These are phyloP conservation scores for Deinandra increscens DNA, from an alignment of 129 eudicot species.

Conservation along the genomic window DNA sequence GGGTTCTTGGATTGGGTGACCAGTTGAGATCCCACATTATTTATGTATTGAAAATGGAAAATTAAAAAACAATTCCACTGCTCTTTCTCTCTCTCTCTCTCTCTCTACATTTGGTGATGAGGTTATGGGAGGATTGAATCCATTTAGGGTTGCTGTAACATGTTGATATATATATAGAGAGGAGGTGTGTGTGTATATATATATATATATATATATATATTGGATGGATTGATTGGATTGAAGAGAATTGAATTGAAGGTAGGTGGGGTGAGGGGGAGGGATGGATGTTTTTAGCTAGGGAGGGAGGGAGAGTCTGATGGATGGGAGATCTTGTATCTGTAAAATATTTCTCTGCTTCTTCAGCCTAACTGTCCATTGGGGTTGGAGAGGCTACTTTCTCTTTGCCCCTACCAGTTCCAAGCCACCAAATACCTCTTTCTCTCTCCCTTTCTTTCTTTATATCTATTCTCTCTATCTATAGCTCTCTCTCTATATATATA, in stretches of 20 bases:
- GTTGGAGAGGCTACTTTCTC: conserved; percentile 32
- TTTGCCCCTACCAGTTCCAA: neutral
- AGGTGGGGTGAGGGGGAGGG: neutral
- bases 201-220: neutral
- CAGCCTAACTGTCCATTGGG: conserved; percentile 33
- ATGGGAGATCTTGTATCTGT: conserved; percentile 43
- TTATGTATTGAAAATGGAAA: neutral
- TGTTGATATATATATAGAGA: neutral
- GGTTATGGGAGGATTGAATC: neutral
- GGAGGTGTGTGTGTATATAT: neutral
- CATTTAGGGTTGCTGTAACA: neutral
- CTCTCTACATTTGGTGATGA: conserved; percentile 13
- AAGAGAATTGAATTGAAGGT: conserved; percentile 15
- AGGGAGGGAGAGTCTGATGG: too few species aligned
- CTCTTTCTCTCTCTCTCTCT: too few species aligned
- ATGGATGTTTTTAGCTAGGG: conserved; percentile 16
- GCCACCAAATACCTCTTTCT: neutral
- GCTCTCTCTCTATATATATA: too few species aligned
- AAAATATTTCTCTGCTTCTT: conserved; percentile 9
- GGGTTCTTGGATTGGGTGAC: conserved; percentile 47
- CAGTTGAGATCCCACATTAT: conserved; percentile 94
- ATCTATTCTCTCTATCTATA: too few species aligned
- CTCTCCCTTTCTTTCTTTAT: too few species aligned
- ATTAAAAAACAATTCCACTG: too few species aligned
- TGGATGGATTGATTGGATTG: too few species aligned